Evolutionary conservation across 2,329 filamentous ascomycete genomes (phyloP).

Genomic region (Trichoderma endophyticum): DNA sequence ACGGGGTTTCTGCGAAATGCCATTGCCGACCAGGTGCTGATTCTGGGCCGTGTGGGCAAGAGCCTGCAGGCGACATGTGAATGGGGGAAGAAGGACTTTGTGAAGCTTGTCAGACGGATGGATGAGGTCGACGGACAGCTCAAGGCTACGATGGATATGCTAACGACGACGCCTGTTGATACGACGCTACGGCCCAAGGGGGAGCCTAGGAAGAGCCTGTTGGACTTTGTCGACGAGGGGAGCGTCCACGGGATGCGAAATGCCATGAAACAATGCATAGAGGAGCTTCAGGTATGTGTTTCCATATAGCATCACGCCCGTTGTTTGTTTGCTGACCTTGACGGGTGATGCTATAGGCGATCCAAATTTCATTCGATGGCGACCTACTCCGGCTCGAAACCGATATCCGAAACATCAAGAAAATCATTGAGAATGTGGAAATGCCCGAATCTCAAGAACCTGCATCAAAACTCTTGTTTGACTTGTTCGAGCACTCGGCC

Average conservation of each 20-base stretch:
- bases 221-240: constrained; percentile 74
- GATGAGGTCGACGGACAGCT: constrained; percentile 65
- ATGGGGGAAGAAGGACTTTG: constrained; percentile 57
- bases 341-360: constrained; percentile 38
- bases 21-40: constrained; percentile 53
- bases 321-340: not conserved
- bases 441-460: constrained; percentile 33
- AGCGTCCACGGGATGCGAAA: constrained; percentile 64
- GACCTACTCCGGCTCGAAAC: constrained; percentile 73
- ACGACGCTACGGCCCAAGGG: constrained; percentile 57
- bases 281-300: constrained; percentile 59
- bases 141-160: constrained; percentile 61
- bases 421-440: constrained; percentile 48
- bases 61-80: constrained; percentile 56
- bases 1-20: constrained; percentile 64
- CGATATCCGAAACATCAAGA: constrained; percentile 65
- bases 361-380: constrained; percentile 71
- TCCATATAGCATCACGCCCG: too few relatives aligned
- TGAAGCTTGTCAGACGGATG: constrained; percentile 59
- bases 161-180: constrained; percentile 64
- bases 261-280: constrained; percentile 67
- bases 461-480: constrained; percentile 54
- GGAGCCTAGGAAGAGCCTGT: constrained; percentile 59
- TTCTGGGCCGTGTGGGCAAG: constrained; percentile 51
- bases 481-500: constrained; percentile 70